phyloP scores from a whole-genome alignment of 2,329 filamentous ascomycete genomes.

The Hypoxylon sp. region DNA sequence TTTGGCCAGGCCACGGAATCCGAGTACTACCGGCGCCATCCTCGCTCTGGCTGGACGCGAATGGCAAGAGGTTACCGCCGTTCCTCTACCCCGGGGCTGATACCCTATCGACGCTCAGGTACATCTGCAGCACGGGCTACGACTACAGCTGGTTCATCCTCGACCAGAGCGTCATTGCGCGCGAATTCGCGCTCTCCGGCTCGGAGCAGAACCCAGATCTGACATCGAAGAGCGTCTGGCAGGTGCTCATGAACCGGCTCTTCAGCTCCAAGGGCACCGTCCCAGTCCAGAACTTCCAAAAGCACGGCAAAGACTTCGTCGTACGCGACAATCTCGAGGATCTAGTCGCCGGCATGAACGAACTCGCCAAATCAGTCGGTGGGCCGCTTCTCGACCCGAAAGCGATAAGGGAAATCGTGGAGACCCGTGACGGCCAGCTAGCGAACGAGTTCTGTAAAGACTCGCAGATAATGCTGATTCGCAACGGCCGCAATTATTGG shows the following conservation, averaged over 20 bases:
- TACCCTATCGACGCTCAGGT: constrained; percentile 69
- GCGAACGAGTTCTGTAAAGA: constrained; percentile 72
- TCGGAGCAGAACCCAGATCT: constrained; percentile 75
- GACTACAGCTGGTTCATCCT: constrained; percentile 76
- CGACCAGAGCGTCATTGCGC: constrained; percentile 70
- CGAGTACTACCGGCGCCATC: constrained; percentile 72
- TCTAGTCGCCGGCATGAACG: constrained; percentile 72
- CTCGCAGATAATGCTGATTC: constrained; percentile 73
- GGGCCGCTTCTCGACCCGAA: constrained; percentile 65
- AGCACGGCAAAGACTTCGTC: constrained; percentile 72
- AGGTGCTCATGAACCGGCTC: constrained; percentile 64
- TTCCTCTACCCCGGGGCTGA: constrained; percentile 71
- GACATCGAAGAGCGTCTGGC: constrained; percentile 69
- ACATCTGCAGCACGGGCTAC: constrained; percentile 73
- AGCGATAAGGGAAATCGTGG: constrained; percentile 63
- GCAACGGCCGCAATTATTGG: constrained; percentile 70
- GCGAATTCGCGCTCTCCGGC: constrained; percentile 73
- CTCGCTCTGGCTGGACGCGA: constrained; percentile 74
- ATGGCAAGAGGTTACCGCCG: constrained; percentile 69
- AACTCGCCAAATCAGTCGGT: constrained; percentile 61
- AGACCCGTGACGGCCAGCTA: constrained; percentile 69
- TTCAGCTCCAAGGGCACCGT: constrained; percentile 67
- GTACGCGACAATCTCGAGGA: constrained; percentile 69
- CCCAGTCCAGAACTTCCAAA: constrained; percentile 71
- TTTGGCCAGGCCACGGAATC: constrained; percentile 74